These are phyloP conservation scores for Rhododendron ovatum DNA, from an alignment of 148 eudicot species.

Conservation along the genomic window DNA sequence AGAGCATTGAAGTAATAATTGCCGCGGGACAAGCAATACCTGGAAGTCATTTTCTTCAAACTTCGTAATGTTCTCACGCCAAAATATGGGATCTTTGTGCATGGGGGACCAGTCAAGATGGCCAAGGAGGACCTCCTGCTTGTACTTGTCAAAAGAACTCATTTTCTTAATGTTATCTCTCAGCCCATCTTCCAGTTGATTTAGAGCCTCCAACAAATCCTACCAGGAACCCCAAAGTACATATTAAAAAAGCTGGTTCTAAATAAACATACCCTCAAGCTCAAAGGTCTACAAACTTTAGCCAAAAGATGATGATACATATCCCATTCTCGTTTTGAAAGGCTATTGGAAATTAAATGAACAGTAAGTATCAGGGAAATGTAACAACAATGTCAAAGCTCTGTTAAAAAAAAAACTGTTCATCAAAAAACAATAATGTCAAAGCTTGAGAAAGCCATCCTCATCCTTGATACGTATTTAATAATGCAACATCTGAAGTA, in stretches of 20 bases:
- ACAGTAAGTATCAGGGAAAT: not conserved
- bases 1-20: not conserved
- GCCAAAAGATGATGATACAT: not conserved
- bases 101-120: conserved; percentile 99
- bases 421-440: not conserved
- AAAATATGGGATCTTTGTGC: conserved; percentile 89
- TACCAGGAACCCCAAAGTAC: conserved; percentile 17
- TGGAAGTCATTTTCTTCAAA: conserved; percentile 96
- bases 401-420: too few relatives aligned
- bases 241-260: not conserved
- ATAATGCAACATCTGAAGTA: not conserved
- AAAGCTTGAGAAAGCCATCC: not conserved
- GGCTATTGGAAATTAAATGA: not conserved
- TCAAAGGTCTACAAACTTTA: not conserved
- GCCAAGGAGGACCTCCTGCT: conserved; percentile 95
- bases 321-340: not conserved
- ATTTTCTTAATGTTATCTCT: conserved; percentile 76
- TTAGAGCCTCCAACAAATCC: conserved; percentile 89
- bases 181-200: conserved; percentile 73
- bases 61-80: conserved; percentile 78
- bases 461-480: not conserved
- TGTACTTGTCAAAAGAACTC: conserved; percentile 93
- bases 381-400: not conserved
- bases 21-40: conserved; percentile 31
- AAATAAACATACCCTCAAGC: not conserved